Conservation (phyloP, 352 stramenopile genomes). For the Pythium utonaiense region DNA sequence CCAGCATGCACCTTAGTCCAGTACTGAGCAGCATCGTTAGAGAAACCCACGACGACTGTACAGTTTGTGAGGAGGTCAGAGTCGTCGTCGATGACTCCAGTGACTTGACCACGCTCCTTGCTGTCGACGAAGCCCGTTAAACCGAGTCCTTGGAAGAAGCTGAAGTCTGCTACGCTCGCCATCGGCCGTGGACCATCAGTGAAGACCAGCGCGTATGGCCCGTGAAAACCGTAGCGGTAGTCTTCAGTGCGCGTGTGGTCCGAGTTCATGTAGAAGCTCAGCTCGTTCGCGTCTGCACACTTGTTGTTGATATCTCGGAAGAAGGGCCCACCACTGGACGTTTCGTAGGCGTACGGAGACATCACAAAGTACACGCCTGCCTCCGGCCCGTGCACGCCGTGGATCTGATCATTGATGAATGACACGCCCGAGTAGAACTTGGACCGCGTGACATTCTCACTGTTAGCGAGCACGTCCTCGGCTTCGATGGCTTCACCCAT, state of each 20-base stretch:
- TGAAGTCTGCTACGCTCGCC: slow-evolving; percentile 30
- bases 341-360: slow-evolving; percentile 42
- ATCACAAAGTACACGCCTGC: slow-evolving; percentile 52
- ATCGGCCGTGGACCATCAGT: slow-evolving; percentile 29
- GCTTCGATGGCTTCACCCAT: slow-evolving; percentile 36
- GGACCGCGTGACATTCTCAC: slow-evolving; percentile 31
- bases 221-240: slow-evolving; percentile 54
- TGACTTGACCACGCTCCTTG: slow-evolving; percentile 28
- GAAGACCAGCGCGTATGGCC: slow-evolving; percentile 41
- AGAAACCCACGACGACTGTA: slow-evolving; percentile 32
- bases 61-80: slow-evolving; percentile 25
- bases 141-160: slow-evolving; percentile 36
- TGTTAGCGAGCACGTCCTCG: slow-evolving; percentile 33
- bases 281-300: slow-evolving; percentile 40
- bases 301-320: slow-evolving; percentile 64
- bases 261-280: slow-evolving; percentile 62
- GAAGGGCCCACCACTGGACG: slow-evolving; percentile 40
- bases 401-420: slow-evolving; percentile 35
- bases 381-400: slow-evolving; percentile 34
- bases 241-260: slow-evolving; percentile 52
- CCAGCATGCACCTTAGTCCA: slow-evolving; percentile 27
- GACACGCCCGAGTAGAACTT: slow-evolving; percentile 42
- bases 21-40: slow-evolving; percentile 42
- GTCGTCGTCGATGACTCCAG: slow-evolving; percentile 32
- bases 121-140: slow-evolving; percentile 37